Evolutionary conservation across 805 yeast genomes (phyloP), one percentile per base, ranked within the genome.

Genomic region (Metschnikowia drakensbergensis): DNA sequence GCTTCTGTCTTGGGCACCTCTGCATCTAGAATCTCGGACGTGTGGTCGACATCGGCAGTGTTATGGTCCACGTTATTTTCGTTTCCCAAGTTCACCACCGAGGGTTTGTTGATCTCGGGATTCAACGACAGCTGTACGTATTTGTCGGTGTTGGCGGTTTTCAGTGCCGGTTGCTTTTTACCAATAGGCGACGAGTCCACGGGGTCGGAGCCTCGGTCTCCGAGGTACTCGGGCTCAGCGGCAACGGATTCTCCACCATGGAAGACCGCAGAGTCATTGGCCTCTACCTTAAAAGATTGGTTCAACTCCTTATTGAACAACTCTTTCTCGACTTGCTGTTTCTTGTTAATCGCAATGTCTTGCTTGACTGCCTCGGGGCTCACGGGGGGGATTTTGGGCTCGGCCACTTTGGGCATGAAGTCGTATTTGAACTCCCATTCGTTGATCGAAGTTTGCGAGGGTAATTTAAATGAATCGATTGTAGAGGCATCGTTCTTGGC

Each of bases 401-500:
- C 65, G 3, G 68, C 47, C 9, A 63, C 66, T 50, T 68, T 69
- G 11, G 77, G 77, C 42, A 72, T 64, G 54, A 69, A 73, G 57
- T 73, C 77, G 54, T 73, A 73, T 54, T 69, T 71, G 64, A 70
- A 73, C 65, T 77, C 72, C 81, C 82, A 70, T 60, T 77, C 71
- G 58, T 71, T 62, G 60, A 77, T 62, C 44, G 75, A 68, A 31
- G 76, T 63, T 58, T 69, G 71, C 39, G 76, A 62, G 11, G 83
- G 83, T 37, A 79, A 66, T 55, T 70, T 76, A 65, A 67, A 80
- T 38, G 75, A 76, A 60, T 82, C 87, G 52, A 82, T 81, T 35
- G 80, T 76, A 6, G 85, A 80, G 4, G 65, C 47, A 55, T 81
- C 86, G 44, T 82, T 82, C 58, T 82, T 82, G 32, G 82, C 80